These are phyloP conservation scores for Usnea hakonensis DNA, from an alignment of 495 filamentous ascomycete species.

Conservation along the genomic window DNA sequence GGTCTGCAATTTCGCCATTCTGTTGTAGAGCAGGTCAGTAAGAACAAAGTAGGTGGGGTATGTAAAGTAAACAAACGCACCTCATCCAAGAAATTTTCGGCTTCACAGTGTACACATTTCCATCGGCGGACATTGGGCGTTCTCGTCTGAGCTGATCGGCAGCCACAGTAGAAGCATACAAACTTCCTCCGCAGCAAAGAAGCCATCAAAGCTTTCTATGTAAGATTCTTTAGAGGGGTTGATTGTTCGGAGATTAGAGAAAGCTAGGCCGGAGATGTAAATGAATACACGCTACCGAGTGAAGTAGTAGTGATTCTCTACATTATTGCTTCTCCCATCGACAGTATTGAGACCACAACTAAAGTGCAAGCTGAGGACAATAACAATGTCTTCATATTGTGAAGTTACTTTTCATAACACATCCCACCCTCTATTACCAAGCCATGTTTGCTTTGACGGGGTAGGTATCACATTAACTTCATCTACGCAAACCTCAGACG, in stretches of 20 bases:
- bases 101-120: conserved; percentile 65
- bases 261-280: conserved; percentile 1
- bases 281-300: neutral
- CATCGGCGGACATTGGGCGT: conserved; percentile 51
- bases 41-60: neutral
- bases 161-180: conserved; percentile 71
- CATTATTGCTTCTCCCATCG: neutral
- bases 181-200: conserved; percentile 43
- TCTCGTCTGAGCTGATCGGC: conserved; percentile 47
- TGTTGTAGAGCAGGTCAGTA: conserved; percentile 29
- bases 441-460: neutral
- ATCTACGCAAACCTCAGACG: neutral
- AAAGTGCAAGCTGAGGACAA: neutral
- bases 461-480: neutral
- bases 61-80: conserved; percentile 28
- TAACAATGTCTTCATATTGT: neutral
- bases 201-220: conserved; percentile 32
- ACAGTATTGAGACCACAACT: neutral
- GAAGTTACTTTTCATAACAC: neutral
- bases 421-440: neutral
- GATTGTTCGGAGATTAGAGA: conserved; percentile 10
- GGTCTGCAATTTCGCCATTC: conserved; percentile 82
- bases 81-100: conserved; percentile 73
- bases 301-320: too few species aligned
- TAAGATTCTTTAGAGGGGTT: neutral